Conservation (phyloP, 1,284 basidiomycete genomes). For the Singerocomus rubriflavus region DNA sequence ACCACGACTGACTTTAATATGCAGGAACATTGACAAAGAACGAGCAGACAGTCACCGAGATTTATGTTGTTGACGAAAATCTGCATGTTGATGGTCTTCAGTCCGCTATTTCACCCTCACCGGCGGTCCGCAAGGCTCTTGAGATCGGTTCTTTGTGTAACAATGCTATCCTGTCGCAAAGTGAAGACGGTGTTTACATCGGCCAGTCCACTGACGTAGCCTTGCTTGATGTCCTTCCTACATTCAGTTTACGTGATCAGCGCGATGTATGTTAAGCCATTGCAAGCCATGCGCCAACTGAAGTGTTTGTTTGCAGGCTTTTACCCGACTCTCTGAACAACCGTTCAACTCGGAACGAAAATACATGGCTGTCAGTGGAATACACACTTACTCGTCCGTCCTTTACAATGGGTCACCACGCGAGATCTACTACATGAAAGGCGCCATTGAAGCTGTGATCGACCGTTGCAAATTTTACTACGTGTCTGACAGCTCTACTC, state of each 20-base stretch:
- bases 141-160: slow-evolving; percentile 72
- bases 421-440: slow-evolving; percentile 90
- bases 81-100: slow-evolving; percentile 55
- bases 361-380: slow-evolving; percentile 86
- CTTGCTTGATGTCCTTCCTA: slow-evolving; percentile 76
- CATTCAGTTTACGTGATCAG: slow-evolving; percentile 70
- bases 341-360: slow-evolving; percentile 94
- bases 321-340: slow-evolving; percentile 75
- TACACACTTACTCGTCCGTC: slow-evolving; percentile 39
- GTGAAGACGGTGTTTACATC: slow-evolving; percentile 73
- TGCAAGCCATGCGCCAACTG: not conserved
- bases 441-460: slow-evolving; percentile 86
- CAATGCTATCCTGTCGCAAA: slow-evolving; percentile 62
- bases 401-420: slow-evolving; percentile 42
- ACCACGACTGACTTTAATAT: slow-evolving; percentile 6
- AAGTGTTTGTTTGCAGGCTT: slow-evolving; percentile 45
- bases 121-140: slow-evolving; percentile 59
- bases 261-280: slow-evolving; percentile 51
- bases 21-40: slow-evolving; percentile 94
- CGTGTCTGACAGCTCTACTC: slow-evolving; percentile 80
- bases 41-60: slow-evolving; percentile 90
- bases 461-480: slow-evolving; percentile 86
- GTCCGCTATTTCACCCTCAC: slow-evolving; percentile 37
- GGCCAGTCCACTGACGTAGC: slow-evolving; percentile 96
- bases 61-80: slow-evolving; percentile 84